phyloP scores from a whole-genome alignment of 2,329 filamentous ascomycete genomes.

The Stylonectria norvegica region DNA sequence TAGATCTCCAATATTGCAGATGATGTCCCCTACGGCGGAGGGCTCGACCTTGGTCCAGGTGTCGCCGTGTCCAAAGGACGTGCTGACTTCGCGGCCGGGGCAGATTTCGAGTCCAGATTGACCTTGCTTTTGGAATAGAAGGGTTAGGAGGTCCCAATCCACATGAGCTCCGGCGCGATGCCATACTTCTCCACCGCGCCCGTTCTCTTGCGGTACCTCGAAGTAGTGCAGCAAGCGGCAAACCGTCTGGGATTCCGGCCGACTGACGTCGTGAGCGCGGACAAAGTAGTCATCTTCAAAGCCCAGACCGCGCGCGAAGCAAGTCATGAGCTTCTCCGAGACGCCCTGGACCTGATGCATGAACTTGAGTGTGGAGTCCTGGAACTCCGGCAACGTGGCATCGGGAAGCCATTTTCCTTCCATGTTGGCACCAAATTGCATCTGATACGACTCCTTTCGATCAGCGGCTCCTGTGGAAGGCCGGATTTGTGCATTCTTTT shows the following conservation, averaged over 20 bases:
- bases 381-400: slow-evolving; percentile 46
- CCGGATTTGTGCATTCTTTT: slow-evolving; percentile 55
- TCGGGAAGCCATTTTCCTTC: slow-evolving; percentile 51
- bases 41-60: slow-evolving; percentile 62
- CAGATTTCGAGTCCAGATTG: slow-evolving; percentile 63
- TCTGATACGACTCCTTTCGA: slow-evolving; percentile 59
- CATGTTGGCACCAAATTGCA: slow-evolving; percentile 58
- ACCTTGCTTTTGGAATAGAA: slow-evolving; percentile 59
- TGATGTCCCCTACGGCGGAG: slow-evolving; percentile 46
- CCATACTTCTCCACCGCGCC: slow-evolving; percentile 38
- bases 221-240: slow-evolving; percentile 58
- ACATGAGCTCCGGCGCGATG: slow-evolving; percentile 61
- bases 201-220: slow-evolving; percentile 34
- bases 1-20: slow-evolving; percentile 65
- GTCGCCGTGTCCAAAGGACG: slow-evolving; percentile 56
- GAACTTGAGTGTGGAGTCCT: slow-evolving; percentile 42
- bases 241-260: slow-evolving; percentile 52
- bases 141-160: slow-evolving; percentile 61
- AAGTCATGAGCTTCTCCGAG: slow-evolving; percentile 55
- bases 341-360: slow-evolving; percentile 53
- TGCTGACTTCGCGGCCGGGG: slow-evolving; percentile 58
- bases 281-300: slow-evolving; percentile 56
- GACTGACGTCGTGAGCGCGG: slow-evolving; percentile 47
- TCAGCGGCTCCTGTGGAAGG: slow-evolving; percentile 58
- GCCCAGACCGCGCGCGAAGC: slow-evolving; percentile 55